Evolutionary conservation across 768 basidiomycete species (phyloP), one percentile per base, ranked within the genome.

Genomic region (Mrakia hoshinonis): DNA sequence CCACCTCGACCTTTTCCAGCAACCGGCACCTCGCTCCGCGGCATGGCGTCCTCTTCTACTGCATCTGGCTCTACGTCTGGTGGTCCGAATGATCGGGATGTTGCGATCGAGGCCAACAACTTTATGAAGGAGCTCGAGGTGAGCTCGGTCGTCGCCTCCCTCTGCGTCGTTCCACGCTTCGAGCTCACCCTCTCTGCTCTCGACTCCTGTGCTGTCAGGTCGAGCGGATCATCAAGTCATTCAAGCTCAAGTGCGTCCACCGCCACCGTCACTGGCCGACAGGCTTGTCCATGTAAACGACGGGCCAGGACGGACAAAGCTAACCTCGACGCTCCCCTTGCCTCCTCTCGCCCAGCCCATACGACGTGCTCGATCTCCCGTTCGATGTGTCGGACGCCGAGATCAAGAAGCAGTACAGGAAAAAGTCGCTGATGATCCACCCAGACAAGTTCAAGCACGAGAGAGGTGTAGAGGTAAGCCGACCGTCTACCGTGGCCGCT

Each of bases 381-480:
- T 74, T 76, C 4, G 67, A 75, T 15, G 79, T 78, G 15, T 76
- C 88, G 11, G 83, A 86, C 31, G 88, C 91, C 68, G 94, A 89
- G 38, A 85, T 98, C 77, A 96, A 96, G 84, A 90, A 86, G 82
- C 89, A 87, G 79, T 82, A 81, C 71, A 76, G 82, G 60, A 81
- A 80, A 73, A 81, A 80, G 71, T 81, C 80, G 2, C 75, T 82
- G 54, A 73, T 96, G 80, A 97, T 99, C 77, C 96, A 99, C 84
- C 96, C 96, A 73, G 96, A 99, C 83, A 99, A 98, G 84, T 89
- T 89, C 76, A 82, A 90, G 78, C 91, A 96, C 81, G 83, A 85
- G 36, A 86, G 87, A 76, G 90, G 72, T 43, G 72, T 73, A 26
- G 72, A 73, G 67, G 72, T 73, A 18, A 26, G 72, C 48, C 24